Evolutionary conservation across 2,329 filamentous ascomycete genomes (phyloP).

Genomic region (Cadophora sp.): DNA sequence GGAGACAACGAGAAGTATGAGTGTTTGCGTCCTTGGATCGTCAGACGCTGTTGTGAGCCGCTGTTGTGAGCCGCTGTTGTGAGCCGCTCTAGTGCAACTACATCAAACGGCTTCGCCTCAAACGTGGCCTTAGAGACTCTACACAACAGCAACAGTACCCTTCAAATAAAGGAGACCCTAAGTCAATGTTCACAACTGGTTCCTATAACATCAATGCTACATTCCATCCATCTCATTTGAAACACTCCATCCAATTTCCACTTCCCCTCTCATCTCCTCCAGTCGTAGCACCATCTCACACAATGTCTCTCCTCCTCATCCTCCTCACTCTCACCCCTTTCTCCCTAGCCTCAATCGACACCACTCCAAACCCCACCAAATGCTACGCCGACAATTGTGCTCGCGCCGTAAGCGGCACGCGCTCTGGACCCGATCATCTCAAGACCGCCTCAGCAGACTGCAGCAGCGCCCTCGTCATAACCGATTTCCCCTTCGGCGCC

Average conservation of each 20-base stretch:
- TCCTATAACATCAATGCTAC: not conserved
- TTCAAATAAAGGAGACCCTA: not conserved
- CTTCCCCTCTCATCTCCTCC: not conserved
- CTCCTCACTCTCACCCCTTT: not conserved
- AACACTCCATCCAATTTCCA: not conserved
- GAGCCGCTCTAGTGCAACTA: slow-evolving; percentile 8
- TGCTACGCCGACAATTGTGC: slow-evolving; percentile 35
- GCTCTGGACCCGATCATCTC: slow-evolving; percentile 22
- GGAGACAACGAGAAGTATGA: not conserved
- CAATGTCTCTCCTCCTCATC: not conserved
- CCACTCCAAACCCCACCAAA: not conserved
- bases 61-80: not conserved
- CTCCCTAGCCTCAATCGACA: slow-evolving; percentile 2
- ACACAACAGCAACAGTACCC: not conserved
- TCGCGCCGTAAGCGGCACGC: slow-evolving; percentile 35
- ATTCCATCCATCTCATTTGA: not conserved
- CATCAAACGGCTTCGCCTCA: not conserved
- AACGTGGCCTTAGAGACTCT: not conserved
- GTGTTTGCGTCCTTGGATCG: not conserved
- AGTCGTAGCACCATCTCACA: not conserved
- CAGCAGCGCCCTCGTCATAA: slow-evolving; percentile 26
- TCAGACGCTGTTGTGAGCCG: not conserved
- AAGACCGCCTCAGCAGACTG: slow-evolving; percentile 32
- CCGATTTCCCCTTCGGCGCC: slow-evolving; percentile 13
- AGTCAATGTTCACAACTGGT: not conserved